Base-by-base conservation (phyloP, 1,284 basidiomycete species). In the Lignosus rhinocerotis region DNA sequence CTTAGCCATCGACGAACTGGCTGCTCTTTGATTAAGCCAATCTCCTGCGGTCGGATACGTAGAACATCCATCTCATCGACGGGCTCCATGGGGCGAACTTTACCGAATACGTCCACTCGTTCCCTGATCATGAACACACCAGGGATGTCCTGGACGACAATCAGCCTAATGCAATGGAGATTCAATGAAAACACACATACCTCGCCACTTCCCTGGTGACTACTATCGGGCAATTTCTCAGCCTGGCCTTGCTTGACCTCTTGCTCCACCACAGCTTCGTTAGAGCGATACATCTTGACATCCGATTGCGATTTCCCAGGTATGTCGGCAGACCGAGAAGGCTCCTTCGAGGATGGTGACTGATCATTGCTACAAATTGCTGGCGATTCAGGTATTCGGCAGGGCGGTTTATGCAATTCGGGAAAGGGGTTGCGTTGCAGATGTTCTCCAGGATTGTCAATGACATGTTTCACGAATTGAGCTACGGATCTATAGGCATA, bases 81-180 rank as follows among this genome's bases (percentile, higher is more conserved):
- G 0, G 86, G 78, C 69, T 98, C 95, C 62, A 99, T 80, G 0
- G 89, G 82, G 10, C 95, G 85, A 16, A 93, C 80, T 7, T 85
- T 74, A 7, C 96, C 96, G 21, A 80, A 79, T 4, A 88, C 87
- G 17, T 89, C 87, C 19, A 98, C 87, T 11, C 96, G 85, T 73
- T 98, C 95, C 34, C 96, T 84, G 60, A 98, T 92, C 81, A 90
- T 88, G 31, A 72, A 38, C 10, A 76, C 68, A 11, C 67, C 66
- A 4, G 70, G 62, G 25, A 74, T 68, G 47, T 75, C 74, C 63
- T 66, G 45, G 3, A 11, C 3, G 12, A 21, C 9, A 12, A n/a
- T 61, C 3, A 58, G 53, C 25, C n/a, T 17, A 14, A 32, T 8
- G 17, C 9, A 11, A 17, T 32, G 16, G 6, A 11, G 10, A 21